These are phyloP conservation scores for Nemania sp. DNA, from an alignment of 2,329 filamentous ascomycete species.

Conservation along the genomic window DNA sequence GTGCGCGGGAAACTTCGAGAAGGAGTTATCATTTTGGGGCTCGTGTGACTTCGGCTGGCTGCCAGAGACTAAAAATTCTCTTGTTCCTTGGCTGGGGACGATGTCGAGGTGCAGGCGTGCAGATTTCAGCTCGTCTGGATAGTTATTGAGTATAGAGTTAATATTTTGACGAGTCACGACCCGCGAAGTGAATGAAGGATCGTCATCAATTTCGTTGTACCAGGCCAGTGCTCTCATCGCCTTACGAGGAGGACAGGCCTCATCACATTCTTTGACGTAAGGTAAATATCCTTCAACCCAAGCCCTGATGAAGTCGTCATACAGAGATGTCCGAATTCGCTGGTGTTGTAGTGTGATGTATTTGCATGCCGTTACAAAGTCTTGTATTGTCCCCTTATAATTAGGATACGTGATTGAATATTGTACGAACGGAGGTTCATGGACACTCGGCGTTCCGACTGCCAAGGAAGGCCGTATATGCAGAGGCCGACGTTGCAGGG, in stretches of 20 bases:
- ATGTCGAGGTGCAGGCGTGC: slow-evolving; percentile 21
- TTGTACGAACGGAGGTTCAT: slow-evolving; percentile 32
- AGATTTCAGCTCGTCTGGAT: slow-evolving; percentile 32
- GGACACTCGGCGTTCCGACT: slow-evolving; percentile 9
- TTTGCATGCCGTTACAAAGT: slow-evolving; percentile 39
- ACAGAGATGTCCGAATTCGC: slow-evolving; percentile 36
- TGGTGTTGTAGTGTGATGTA: slow-evolving; percentile 36
- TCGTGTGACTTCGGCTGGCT: not conserved
- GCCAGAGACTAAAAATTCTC: not conserved
- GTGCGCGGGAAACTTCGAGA: not conserved
- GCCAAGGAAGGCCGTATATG: slow-evolving; percentile 15
- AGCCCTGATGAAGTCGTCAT: slow-evolving; percentile 43
- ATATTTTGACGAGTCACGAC: slow-evolving; percentile 39
- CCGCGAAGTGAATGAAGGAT: slow-evolving; percentile 33
- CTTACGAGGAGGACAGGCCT: slow-evolving; percentile 26
- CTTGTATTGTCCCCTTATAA: slow-evolving; percentile 35
- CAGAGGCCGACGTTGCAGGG: slow-evolving; percentile 24
- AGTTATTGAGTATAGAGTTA: slow-evolving; percentile 32
- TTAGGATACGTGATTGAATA: slow-evolving; percentile 37
- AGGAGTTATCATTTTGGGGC: not conserved
- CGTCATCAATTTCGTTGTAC: slow-evolving; percentile 41
- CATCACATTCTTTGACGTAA: slow-evolving; percentile 37
- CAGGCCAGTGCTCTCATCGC: slow-evolving; percentile 38
- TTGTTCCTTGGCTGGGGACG: slow-evolving; percentile 4
- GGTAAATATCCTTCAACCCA: slow-evolving; percentile 39